Base-by-base conservation (phyloP, 352 stramenopile species). In the Phytopythium mirpurense region DNA sequence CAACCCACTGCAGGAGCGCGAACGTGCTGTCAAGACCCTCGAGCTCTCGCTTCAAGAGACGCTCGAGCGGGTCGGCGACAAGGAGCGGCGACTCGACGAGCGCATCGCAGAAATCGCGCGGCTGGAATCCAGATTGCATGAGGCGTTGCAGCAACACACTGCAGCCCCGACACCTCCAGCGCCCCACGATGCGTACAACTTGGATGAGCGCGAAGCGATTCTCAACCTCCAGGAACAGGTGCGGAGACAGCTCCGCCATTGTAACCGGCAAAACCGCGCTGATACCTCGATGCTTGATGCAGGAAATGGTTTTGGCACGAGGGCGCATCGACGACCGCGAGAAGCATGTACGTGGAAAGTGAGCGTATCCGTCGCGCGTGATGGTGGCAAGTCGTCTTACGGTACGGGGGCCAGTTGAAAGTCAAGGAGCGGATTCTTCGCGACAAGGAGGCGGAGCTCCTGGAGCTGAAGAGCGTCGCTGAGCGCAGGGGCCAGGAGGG, bases 381-480 rank as follows among this genome's bases (percentile, higher is more conserved):
- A n/a, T n/a, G n/a, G n/a, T n/a, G n/a, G n/a, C n/a, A n/a, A n/a
- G n/a, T n/a, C n/a, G n/a, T 36, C 11, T 36, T 3, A 26, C 21
- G 29, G 6, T 14, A n/a, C n/a, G n/a, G n/a, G n/a, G n/a, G n/a
- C n/a, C 27, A 83, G 70, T 26, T 83, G 0, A 53, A 50, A 40
- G 54, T 59, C 15, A 83, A 77, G 53, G 64, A 83, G 37, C 72
- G 72, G n/a, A 59, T 74, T 12, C 59, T 80, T 15, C 58, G 62
- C 1, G 70, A 80, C n/a, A 74, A 80, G 42, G 67, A 62, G 29
- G 49, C 51, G 1, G 72, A 74, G 23, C 45, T 83, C 18, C n/a
- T 43, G 2, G 54, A 41, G 10, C 48, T 77, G 21, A 50, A 69
- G n/a, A 21, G 8, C 1, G 36, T 60, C 2, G 52, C 74, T 14